Evolutionary conservation across 176 grass and related monocot species (phyloP).

Genomic region (Phoenix roebelenii): DNA sequence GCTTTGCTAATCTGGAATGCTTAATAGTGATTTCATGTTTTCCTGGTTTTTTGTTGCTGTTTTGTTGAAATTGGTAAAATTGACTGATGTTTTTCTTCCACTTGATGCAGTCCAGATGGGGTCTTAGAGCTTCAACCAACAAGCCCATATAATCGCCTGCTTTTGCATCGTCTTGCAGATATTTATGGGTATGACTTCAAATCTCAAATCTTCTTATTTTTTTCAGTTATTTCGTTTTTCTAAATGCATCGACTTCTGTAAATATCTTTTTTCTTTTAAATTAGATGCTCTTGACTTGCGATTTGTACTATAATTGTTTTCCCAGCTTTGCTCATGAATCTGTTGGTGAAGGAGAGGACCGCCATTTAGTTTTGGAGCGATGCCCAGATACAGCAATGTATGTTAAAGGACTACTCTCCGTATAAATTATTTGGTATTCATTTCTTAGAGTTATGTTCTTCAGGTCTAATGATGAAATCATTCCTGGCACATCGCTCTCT

Average conservation of each 20-base stretch:
- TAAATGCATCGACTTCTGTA: neutral
- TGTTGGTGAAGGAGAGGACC: constrained; percentile 72
- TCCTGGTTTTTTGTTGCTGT: no score
- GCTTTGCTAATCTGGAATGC: no score
- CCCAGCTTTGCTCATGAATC: constrained; percentile 83
- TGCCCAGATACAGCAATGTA: constrained; percentile 94
- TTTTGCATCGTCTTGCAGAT: constrained; percentile 86
- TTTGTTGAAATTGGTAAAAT: no score
- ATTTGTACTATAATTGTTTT: neutral
- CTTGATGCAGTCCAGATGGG: constrained; percentile 19
- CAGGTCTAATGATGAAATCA: no score
- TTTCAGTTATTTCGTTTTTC: constrained; percentile 3
- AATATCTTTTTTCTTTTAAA: neutral
- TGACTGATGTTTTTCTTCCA: neutral
- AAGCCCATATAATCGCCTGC: constrained; percentile 71
- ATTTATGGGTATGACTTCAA: constrained; percentile 54
- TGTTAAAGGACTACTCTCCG: neutral
- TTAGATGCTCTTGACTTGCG: neutral
- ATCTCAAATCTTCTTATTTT: neutral
- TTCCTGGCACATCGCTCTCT: no score
- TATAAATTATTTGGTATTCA: neutral
- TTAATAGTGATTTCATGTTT: no score
- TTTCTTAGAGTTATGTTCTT: neutral
- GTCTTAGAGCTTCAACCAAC: constrained; percentile 74
- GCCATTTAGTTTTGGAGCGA: constrained; percentile 66